A percentile compares a stretch with the other conserved stretches of the same genome.
These are phyloP conservation scores for Acanthochlamys bracteata DNA, from an alignment of 106 monocot species.

Conservation along the genomic window DNA sequence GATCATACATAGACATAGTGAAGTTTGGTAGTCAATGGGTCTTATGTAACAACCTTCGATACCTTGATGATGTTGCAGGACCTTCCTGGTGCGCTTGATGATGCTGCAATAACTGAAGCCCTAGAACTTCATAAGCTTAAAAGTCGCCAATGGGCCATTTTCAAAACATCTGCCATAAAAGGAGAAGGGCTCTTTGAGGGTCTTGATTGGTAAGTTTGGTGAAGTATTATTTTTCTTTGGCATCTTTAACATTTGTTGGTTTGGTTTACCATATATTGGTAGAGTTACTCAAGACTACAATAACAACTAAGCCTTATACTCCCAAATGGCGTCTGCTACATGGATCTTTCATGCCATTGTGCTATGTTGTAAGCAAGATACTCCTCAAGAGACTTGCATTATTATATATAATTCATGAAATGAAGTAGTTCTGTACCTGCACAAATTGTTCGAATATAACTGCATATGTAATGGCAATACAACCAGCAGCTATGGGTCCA, in stretches of 20 bases:
- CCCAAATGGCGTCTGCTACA: too few species aligned
- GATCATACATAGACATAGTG: background rate
- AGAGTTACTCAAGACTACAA: too few species aligned
- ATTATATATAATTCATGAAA: too few species aligned
- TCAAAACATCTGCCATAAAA: conserved; percentile 95
- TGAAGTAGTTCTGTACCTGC: too few species aligned
- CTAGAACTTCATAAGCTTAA: conserved; percentile 91
- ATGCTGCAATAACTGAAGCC: conserved; percentile 90
- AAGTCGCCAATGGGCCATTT: conserved; percentile 95
- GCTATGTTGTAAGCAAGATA: too few species aligned
- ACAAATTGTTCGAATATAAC: too few species aligned
- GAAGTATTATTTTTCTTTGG: background rate
- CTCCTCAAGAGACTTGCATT: too few species aligned
- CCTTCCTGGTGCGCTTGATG: conserved; percentile 94
- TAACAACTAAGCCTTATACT: too few species aligned
- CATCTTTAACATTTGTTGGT: background rate
- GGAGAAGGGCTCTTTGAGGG: conserved; percentile 98
- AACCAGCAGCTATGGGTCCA: too few species aligned
- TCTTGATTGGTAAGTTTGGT: conserved; percentile 68
- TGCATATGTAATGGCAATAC: too few species aligned
- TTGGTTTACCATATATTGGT: too few species aligned
- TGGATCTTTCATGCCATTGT: too few species aligned
- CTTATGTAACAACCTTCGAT: background rate
- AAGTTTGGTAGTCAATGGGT: background rate
- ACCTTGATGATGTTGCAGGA: conserved; percentile 33